A percentile compares a stretch with the other conserved stretches of the same genome.
These are phyloP conservation scores for Epichloe gansuensis DNA, from an alignment of 2,329 filamentous ascomycete species.

Conservation along the genomic window DNA sequence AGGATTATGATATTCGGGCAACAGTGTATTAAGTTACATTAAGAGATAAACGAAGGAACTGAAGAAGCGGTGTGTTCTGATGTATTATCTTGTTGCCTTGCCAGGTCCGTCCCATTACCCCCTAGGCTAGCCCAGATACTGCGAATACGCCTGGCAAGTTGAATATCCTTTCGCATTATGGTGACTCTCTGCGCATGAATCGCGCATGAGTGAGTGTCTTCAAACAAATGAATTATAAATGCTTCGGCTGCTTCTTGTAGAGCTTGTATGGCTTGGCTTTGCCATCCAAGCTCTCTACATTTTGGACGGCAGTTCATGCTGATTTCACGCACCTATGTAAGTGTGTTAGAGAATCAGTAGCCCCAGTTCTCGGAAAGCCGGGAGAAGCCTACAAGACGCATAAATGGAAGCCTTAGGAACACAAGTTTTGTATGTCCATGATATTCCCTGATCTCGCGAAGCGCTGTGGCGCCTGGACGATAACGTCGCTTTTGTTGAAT, in stretches of 20 bases:
- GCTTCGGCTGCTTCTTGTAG: slow-evolving; percentile 94
- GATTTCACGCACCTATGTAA: slow-evolving; percentile 46
- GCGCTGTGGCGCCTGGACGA: slow-evolving; percentile 67
- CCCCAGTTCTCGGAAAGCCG: neutral
- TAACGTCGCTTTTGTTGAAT: slow-evolving; percentile 50
- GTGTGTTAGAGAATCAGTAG: no score
- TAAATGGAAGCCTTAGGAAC: slow-evolving; percentile 67
- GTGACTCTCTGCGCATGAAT: slow-evolving; percentile 95
- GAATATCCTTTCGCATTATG: slow-evolving; percentile 97
- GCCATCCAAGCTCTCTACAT: slow-evolving; percentile 73
- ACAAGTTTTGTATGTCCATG: slow-evolving; percentile 83
- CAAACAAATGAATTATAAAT: slow-evolving; percentile 91
- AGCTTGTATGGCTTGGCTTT: slow-evolving; percentile 86
- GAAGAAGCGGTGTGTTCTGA: no score
- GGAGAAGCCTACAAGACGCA: slow-evolving; percentile 47
- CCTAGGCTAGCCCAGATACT: slow-evolving; percentile 50
- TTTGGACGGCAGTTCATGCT: slow-evolving; percentile 49
- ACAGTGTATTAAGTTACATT: neutral
- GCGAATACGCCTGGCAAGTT: slow-evolving; percentile 70
- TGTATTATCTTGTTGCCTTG: slow-evolving; percentile 19
- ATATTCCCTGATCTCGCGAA: slow-evolving; percentile 84
- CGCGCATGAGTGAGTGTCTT: slow-evolving; percentile 71
- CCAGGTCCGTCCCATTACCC: slow-evolving; percentile 28
- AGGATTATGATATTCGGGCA: no score
- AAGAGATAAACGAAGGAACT: no score